Evolutionary conservation across 352 stramenopile genomes (phyloP), one percentile per base, ranked within the genome.

Genomic region (Phytophthora parvispora): DNA sequence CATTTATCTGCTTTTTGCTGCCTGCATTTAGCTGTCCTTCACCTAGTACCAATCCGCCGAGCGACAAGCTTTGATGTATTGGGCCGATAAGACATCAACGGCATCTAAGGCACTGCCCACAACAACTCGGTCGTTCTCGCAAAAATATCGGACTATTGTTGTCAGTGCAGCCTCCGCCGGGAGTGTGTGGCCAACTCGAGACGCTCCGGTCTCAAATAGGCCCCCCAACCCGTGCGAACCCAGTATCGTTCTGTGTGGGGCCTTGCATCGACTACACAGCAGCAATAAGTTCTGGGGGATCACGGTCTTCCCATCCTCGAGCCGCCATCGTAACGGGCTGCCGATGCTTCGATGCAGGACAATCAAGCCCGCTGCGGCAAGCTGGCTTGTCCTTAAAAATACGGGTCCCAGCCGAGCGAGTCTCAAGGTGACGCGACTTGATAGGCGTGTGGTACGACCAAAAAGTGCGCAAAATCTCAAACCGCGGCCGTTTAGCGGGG

Each of bases 111-210:
- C n/a, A 8, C 43, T 48, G 45, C 62, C 27, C 58, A 74, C 47
- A 63, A 66, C 25, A 63, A 66, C 25, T 45, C 20, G 9, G 18
- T 9, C 16, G 18, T 13, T n/a, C 31, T 28, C 34, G 34, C 63
- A 65, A 76, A 72, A 76, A 72, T 72, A 76, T 28, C 36, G 28
- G 18, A 57, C 64, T 76, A 69, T 69, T 69, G 42, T 68, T 60
- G 45, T 69, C 64, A 25, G 42, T 52, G 54, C 24, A 16, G 6
- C 7, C 18, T 56, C 28, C 28, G 27, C 24, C 3, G 43, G n/a
- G 49, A 51, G 42, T 45, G 45, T 67, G 56, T 57, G 56, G 64
- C 48, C 64, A 74, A 64, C 59, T 77, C 51, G 31, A 60, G 62
- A 31, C 27, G 28, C 45, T 43, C 29, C 20, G 56, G 45, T 78